Percentiles rank a stretch among this genome's conserved stretches.
phyloP scores from a whole-genome alignment of 2,329 filamentous ascomycete genomes.

The Talaromyces islandicus region DNA sequence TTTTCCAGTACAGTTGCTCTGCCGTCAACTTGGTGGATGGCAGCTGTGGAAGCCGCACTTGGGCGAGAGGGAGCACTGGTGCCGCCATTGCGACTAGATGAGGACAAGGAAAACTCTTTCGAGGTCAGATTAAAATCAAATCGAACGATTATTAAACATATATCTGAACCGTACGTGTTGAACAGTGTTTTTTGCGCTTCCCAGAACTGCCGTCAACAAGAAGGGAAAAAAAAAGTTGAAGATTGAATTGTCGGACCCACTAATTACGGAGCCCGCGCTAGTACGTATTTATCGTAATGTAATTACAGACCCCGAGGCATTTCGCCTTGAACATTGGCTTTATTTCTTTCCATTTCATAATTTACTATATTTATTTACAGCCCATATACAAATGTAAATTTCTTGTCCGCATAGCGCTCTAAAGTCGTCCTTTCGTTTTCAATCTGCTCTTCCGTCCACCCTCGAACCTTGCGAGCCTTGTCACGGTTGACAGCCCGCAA shows the following conservation, averaged over 20 bases:
- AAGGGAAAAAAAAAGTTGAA: constrained; percentile 4
- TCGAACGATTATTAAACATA: background rate
- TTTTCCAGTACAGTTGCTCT: constrained; percentile 94
- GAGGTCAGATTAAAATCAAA: background rate
- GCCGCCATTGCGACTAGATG: constrained; percentile 62
- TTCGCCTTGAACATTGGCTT: background rate
- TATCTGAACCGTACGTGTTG: background rate
- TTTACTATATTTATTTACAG: constrained; percentile 11
- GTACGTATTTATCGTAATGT: background rate
- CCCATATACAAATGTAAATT: constrained; percentile 25
- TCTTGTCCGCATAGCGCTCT: constrained; percentile 21
- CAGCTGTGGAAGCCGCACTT: constrained; percentile 75
- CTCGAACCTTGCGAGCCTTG: constrained; percentile 13
- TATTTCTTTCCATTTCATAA: background rate
- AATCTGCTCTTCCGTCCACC: constrained; percentile 17
- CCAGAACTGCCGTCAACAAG: background rate
- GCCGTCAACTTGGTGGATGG: constrained; percentile 72
- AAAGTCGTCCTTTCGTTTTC: constrained; percentile 10
- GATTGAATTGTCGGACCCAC: constrained; percentile 3
- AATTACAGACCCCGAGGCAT: background rate
- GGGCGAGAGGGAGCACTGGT: constrained; percentile 72
- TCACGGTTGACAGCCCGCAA: constrained; percentile 21
- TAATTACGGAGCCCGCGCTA: background rate
- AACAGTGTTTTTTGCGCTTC: background rate
- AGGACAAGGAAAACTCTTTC: background rate